These are phyloP conservation scores for Mytilinidion resinicola DNA, from an alignment of 495 filamentous ascomycete genomes.

Conservation along the genomic window DNA sequence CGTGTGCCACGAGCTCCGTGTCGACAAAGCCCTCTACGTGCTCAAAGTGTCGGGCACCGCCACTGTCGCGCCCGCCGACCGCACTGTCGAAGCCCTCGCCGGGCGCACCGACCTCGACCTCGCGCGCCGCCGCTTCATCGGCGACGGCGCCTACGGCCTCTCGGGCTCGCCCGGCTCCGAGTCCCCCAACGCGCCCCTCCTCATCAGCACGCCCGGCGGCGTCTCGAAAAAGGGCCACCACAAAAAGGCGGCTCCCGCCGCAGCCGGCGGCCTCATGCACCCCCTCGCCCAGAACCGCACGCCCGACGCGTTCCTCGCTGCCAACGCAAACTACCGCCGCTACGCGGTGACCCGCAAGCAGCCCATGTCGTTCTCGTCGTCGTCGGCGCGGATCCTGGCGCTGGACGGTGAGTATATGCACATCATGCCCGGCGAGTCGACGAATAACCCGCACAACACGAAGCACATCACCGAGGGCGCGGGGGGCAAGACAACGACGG, in stretches of 20 bases:
- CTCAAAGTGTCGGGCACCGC: constrained; percentile 81
- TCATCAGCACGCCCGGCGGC: constrained; percentile 50
- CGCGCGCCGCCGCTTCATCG: constrained; percentile 74
- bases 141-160: constrained; percentile 67
- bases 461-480: constrained; percentile 42
- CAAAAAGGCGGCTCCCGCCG: constrained; percentile 19
- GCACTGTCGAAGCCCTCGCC: constrained; percentile 83
- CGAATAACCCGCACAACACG: constrained; percentile 13
- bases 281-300: constrained; percentile 69
- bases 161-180: constrained; percentile 73
- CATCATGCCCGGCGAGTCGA: constrained; percentile 67
- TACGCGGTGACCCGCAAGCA: constrained; percentile 91
- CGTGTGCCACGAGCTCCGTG: constrained; percentile 80
- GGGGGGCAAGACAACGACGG: constrained; percentile 71
- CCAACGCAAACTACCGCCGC: constrained; percentile 63
- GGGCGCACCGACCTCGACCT: constrained; percentile 80
- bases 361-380: constrained; percentile 83
- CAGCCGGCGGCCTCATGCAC: constrained; percentile 43
- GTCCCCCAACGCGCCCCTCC: constrained; percentile 69
- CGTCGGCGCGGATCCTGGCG: constrained; percentile 73
- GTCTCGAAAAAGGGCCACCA: constrained; percentile 58
- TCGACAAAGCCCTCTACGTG: constrained; percentile 85
- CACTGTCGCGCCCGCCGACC: constrained; percentile 77
- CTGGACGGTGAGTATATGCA: constrained; percentile 96
- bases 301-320: constrained; percentile 43